These are phyloP conservation scores for Chrysanthemum seticuspe DNA, from an alignment of 129 eudicot genomes.

Conservation along the genomic window DNA sequence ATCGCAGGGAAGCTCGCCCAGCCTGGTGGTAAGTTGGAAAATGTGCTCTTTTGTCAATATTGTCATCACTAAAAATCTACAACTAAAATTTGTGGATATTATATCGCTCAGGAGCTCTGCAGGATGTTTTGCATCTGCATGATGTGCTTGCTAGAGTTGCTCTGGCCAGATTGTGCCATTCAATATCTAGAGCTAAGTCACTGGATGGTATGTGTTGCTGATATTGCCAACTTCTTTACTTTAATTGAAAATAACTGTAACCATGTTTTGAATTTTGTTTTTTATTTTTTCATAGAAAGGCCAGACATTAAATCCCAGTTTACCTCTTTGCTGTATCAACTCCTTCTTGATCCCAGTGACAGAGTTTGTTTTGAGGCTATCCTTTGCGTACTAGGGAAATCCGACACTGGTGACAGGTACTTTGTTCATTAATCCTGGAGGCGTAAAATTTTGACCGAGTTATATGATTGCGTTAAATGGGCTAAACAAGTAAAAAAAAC, in stretches of 20 bases:
- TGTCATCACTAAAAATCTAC: neutral
- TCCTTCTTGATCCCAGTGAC: constrained; percentile 98
- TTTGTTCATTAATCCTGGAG: neutral
- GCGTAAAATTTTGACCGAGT: no score
- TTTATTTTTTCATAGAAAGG: constrained; percentile 56
- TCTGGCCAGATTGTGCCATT: constrained; percentile 86
- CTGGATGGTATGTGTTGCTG: constrained; percentile 66
- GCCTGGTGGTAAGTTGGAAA: constrained; percentile 72
- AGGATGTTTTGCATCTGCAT: constrained; percentile 89
- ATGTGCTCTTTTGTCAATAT: constrained; percentile 7
- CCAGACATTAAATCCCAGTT: constrained; percentile 84
- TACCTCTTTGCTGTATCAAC: constrained; percentile 88
- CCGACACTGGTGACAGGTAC: constrained; percentile 84
- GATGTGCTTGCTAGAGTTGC: constrained; percentile 99
- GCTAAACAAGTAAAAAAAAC: no score
- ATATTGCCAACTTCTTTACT: constrained; percentile 13
- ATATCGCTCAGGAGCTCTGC: constrained; percentile 79
- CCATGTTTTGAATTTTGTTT: neutral
- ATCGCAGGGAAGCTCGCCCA: constrained; percentile 78
- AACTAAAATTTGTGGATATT: constrained; percentile 19
- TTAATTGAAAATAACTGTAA: constrained; percentile 12
- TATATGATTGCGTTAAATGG: no score
- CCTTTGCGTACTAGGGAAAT: constrained; percentile 86
- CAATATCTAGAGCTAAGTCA: constrained; percentile 87
- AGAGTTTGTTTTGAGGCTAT: constrained; percentile 99